Base-by-base conservation (phyloP, 352 stramenopile species). In the Elongisporangium anandrum region DNA sequence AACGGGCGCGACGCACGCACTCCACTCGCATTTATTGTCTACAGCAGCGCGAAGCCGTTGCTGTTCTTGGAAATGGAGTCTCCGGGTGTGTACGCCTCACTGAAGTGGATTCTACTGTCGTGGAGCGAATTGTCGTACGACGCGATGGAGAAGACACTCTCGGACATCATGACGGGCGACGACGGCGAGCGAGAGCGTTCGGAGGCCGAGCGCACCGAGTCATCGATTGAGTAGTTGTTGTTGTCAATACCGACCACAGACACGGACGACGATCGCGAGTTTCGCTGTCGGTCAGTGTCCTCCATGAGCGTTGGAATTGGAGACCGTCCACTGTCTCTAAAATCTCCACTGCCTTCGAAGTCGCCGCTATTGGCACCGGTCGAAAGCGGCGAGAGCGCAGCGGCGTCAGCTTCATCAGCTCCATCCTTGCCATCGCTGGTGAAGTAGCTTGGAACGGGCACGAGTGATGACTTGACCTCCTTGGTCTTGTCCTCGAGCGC, bases 51-150 rank as follows among this genome's bases (percentile, higher is more conserved):
- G 55, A 82, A 86, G 63, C 84, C 75, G 50, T 68, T 57, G 20
- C 62, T 70, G 56, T 69, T 60, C 47, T 83, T 61, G n/a, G 71
- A 79, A 29, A 69, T 63, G 54, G 58, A 72, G 29, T 68, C 81
- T 19, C 75, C 70, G 1, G 64, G 56, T 7, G 54, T 59, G 57
- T 76, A 85, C 63, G 82, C 77, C 62, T 88, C 78, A 54, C 81
- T 90, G 60, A 88, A 88, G 65, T 87, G 77, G 58, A 87, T 73
- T n/a, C 77, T 71, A 54, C 78, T 88, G 64, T 85, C 70, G 55
- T 70, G 53, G 26, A 76, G 75, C 21, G 76, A 73, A 49, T 39
- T 60, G 29, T 60, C 49, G 63, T 60, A 69, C 0, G 59, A 66
- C 17, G 64, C 67, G 23, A 74, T 65, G 58, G 68, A 72, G 52